Evolutionary conservation across 2,329 filamentous ascomycete species (phyloP).

Genomic region (Colletotrichum sansevieriae): DNA sequence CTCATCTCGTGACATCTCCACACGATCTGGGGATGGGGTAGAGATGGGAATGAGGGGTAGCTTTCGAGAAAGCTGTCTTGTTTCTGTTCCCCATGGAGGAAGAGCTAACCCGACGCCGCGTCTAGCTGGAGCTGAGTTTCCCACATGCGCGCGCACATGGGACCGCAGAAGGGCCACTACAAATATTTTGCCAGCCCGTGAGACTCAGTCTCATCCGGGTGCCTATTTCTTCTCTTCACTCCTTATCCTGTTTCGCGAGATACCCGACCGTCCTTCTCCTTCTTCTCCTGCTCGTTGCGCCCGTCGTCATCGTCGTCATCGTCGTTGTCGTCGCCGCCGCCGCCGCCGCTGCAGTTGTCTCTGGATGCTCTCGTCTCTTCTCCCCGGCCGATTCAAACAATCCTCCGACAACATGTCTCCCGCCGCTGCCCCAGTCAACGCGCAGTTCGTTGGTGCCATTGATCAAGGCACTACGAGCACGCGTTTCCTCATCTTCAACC

Average conservation of each 20-base stretch:
- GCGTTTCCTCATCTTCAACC: constrained; percentile 83
- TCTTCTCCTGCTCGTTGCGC: constrained; percentile 20
- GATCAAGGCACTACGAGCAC: constrained; percentile 86
- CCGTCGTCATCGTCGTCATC: neutral
- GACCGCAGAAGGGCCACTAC: constrained; percentile 26
- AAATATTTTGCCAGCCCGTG: constrained; percentile 42
- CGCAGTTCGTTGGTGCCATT: constrained; percentile 78
- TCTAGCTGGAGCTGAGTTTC: constrained; percentile 30
- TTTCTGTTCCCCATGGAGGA: constrained; percentile 35
- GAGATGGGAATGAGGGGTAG: constrained; percentile 41
- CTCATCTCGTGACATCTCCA: constrained; percentile 43
- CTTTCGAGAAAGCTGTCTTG: constrained; percentile 36
- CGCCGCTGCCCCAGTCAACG: constrained; percentile 46
- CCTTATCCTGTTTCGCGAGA: constrained; percentile 29
- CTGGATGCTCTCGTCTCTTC: constrained; percentile 46
- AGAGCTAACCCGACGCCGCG: constrained; percentile 38
- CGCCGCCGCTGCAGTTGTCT: constrained; percentile 2
- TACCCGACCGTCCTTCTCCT: constrained; percentile 25
- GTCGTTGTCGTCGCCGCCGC: no score
- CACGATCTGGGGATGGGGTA: constrained; percentile 41
- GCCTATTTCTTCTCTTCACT: constrained; percentile 5
- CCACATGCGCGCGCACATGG: constrained; percentile 24
- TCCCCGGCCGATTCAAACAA: constrained; percentile 43
- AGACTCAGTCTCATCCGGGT: constrained; percentile 22
- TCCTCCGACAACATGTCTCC: constrained; percentile 50